Evolutionary conservation across 257 asterid genomes (phyloP).

Genomic region (Rehmannia glutinosa): DNA sequence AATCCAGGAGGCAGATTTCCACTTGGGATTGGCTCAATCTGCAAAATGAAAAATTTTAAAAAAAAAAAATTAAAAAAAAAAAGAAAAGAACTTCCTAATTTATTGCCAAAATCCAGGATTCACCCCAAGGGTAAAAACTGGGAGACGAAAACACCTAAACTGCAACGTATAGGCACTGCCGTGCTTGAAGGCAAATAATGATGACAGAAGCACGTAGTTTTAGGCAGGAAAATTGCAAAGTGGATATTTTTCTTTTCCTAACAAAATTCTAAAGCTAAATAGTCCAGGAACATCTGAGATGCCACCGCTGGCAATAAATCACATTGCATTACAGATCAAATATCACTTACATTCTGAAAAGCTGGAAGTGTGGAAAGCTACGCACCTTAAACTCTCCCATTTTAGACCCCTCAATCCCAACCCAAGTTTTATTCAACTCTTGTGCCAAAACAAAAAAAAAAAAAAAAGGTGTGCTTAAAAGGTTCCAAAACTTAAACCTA

Average conservation of each 20-base stretch:
- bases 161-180: not conserved
- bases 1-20: conserved; percentile 99
- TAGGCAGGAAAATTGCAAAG: not conserved
- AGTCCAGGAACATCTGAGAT: not conserved
- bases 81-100: conserved; percentile 5
- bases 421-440: not conserved
- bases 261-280: not conserved
- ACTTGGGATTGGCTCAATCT: conserved; percentile 97
- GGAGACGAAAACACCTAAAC: not conserved
- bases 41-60: conserved; percentile 35
- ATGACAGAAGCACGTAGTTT: not conserved
- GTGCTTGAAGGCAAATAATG: not conserved
- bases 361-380: not conserved
- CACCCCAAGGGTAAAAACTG: not conserved
- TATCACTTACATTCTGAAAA: not conserved
- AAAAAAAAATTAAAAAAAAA: conserved; percentile 17
- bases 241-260: not conserved
- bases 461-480: too few species aligned
- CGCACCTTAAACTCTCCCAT: not conserved
- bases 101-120: not conserved
- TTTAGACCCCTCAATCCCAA: conserved; percentile 2
- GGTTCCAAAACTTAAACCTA: not conserved
- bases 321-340: not conserved
- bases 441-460: not conserved
- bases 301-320: not conserved